Base-by-base conservation (phyloP, 768 basidiomycete species). In the Rhodosporidiobolus odoratus region DNA sequence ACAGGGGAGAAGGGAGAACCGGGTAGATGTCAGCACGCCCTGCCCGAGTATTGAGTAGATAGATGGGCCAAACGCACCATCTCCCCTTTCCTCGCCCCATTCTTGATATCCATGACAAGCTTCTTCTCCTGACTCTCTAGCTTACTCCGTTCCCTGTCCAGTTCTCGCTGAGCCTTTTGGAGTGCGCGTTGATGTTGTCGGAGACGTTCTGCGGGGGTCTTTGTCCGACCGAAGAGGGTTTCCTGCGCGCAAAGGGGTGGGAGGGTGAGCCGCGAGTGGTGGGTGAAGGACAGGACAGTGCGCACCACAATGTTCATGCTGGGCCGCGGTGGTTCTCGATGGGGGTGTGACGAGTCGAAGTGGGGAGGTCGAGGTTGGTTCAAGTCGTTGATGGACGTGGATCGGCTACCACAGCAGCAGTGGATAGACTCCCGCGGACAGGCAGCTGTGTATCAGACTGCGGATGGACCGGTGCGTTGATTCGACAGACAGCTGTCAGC, bases 41-140 rank as follows among this genome's bases (percentile, higher is more conserved):
- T 41, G 37, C 41, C 27, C 34, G 34, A 2, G 52, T 25, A 45
- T 25, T 21, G 34, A 56, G 41, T 68, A 30, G 68, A n/a, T 45
- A 41, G 34, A n/a, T n/a, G n/a, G n/a, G n/a, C 37, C 7, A 17
- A 48, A 58, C 80, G 40, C 76, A 96, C 94, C 84, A 97, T 86
- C 82, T 99, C 94, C 41, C 95, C 94, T 59, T 87, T 85, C 80
- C 96, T 94, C 41, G 96, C 96, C 73, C 89, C 92, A 81, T 90
- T 92, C 86, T 91, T 98, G 78, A 98, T 99, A 78, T 98, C 96
- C 77, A 83, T 82, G 67, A 98, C 85, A 34, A 98, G 87, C 80
- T 96, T 97, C 87, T 95, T 98, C 84, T 98, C 96, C 78, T 89
- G 88, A 79, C 89, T 88, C 80, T 98, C 96, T 52, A 98, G 87